phyloP scores from a whole-genome alignment of 129 eudicot genomes.

The Cynara cardunculus region DNA sequence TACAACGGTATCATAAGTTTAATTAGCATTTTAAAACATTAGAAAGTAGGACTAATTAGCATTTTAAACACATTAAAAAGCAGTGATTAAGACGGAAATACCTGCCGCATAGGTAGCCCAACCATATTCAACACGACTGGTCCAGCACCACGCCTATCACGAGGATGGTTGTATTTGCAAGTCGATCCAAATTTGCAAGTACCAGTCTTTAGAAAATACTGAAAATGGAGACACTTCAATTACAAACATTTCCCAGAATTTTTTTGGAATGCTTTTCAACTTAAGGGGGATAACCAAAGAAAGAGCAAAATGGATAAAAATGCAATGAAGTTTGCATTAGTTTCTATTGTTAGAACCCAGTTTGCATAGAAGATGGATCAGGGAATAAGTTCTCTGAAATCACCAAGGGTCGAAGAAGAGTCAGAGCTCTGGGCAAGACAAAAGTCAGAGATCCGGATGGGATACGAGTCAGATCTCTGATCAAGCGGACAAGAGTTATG shows the following conservation, averaged over 20 bases:
- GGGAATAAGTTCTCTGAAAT: no score
- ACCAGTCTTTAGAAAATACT: slow-evolving; percentile 86
- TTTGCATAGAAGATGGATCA: no score
- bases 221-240: slow-evolving; percentile 29
- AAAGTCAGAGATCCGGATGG: no score
- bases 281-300: neutral
- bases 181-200: slow-evolving; percentile 85
- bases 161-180: slow-evolving; percentile 90
- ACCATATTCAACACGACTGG: slow-evolving; percentile 44
- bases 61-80: neutral
- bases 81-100: slow-evolving; percentile 21
- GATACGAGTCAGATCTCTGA: no score
- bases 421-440: no score
- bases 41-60: neutral
- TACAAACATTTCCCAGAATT: neutral
- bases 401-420: no score
- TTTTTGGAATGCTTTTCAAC: neutral
- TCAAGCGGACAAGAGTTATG: no score
- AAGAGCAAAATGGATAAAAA: neutral
- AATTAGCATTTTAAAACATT: neutral
- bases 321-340: neutral
- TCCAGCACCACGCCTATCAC: slow-evolving; percentile 56
- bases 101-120: slow-evolving; percentile 88
- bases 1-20: slow-evolving; percentile 6
- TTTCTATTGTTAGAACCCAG: neutral